Evolutionary conservation across 352 stramenopile species (phyloP).

Genomic region (Achlya hypogyna): DNA sequence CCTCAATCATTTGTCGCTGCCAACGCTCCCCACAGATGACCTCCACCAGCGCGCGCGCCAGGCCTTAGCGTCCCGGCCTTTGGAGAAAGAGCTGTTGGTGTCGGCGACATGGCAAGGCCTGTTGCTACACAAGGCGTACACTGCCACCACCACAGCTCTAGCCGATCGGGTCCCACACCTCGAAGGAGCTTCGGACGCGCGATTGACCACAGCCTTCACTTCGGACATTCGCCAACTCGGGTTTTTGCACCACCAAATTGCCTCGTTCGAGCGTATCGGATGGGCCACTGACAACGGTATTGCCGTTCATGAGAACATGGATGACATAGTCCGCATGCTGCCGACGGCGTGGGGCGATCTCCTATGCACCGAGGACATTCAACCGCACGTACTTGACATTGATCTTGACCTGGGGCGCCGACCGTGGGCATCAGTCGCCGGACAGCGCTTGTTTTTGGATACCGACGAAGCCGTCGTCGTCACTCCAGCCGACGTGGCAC

Average conservation of each 20-base stretch:
- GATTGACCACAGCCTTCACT: not conserved
- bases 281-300: not conserved
- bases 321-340: not conserved
- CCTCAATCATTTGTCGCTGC: not conserved
- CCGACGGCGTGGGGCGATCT: not conserved
- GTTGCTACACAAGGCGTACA: not conserved
- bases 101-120: not conserved
- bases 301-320: not conserved
- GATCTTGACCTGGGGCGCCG: conserved; percentile 30
- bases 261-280: not conserved
- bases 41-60: not conserved
- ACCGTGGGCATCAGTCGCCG: conserved; percentile 27
- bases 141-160: no score
- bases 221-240: not conserved
- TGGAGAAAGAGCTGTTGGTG: not conserved
- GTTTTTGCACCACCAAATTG: not conserved
- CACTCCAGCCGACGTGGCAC: conserved; percentile 34
- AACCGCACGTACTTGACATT: conserved; percentile 28
- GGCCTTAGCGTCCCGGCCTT: not conserved
- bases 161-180: not conserved
- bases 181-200: not conserved
- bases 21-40: not conserved
- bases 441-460: not conserved
- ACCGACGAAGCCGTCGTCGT: conserved; percentile 24
- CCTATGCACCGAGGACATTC: not conserved